Evolutionary conservation across 2,329 filamentous ascomycete species (phyloP), one percentile per base, ranked within the genome.

Genomic region (Aspergillus clavatus): DNA sequence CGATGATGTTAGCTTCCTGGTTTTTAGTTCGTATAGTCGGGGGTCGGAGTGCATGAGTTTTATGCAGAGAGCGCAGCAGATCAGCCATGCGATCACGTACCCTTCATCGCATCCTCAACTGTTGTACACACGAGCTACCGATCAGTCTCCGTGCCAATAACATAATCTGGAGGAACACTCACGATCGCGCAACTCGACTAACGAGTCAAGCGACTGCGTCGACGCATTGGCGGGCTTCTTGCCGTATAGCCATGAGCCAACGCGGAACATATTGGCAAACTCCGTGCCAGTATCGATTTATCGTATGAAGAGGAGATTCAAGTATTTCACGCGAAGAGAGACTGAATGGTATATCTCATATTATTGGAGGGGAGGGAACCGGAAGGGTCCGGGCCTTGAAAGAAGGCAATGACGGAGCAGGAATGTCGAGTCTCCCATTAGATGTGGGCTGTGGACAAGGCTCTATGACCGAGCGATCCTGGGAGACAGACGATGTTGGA

Each of bases 121-220:
- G 28, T 22, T 29, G 3, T 40, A 31, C 31, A 43, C 39, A 45
- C 40, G 42, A 42, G 38, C 43, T 28, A 36, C 36, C 26, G 26
- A 46, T 60, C 42, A 61, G 57, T 38, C 46, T 50, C n/a, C 54
- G 45, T 48, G 52, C 38, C 38, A n/a, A 52, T 40, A 53, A 38
- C 37, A 29, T 14, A 33, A 26, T 16, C 24, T 16, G 8, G 14
- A 38, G 19, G 33, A 37, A 42, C 33, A 65, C 64, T 53, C 58
- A 73, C 71, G 66, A 50, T 73, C 68, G 54, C 78, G 73, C 39
- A 78, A 69, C 65, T 84, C 81, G 51, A 76, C 73, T 40, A 79
- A 59, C 50, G 79, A 74, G 59, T 76, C 79, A 46, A 83, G 58
- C 33, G 77, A 81, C 60, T 75, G 76, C 10, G 75, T 76, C 31